Evolutionary conservation across 495 filamentous ascomycete genomes (phyloP), one percentile per base, ranked within the genome.

Genomic region (Chaetomidium leptoderma): DNA sequence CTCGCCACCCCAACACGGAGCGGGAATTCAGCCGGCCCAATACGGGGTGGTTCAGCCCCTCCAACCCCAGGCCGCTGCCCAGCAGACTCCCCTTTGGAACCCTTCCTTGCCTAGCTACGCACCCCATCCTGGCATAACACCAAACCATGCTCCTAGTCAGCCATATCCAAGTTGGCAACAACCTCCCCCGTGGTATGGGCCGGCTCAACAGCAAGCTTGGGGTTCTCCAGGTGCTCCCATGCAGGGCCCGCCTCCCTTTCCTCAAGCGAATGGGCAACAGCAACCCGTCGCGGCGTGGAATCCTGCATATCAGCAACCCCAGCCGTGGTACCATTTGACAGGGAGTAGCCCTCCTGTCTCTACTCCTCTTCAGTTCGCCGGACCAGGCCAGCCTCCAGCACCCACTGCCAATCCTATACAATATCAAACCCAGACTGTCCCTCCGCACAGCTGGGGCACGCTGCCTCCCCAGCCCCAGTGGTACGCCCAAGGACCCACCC

Each of bases 81-180:
- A 53, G n/a, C 50, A 53, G 14, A 0, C 35, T 1, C 14, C 26
- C 33, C 11, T 23, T 27, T 52, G 49, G 49, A 9, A 26, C 0
- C 11, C 44, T 3, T 5, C 47, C 17, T 6, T 19, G 30, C 6
- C 47, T 6, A 23, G 19, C 47, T 9, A 10, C 1, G 32, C 32
- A 21, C 6, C 47, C 8, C 13, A 50, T 14, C 33, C 32, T 14
- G 47, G 17, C 30, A 9, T 32, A 1, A 19, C 16, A 2, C 23
- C 33, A 3, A 6, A 14, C 6, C 49, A 29, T 3, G 26, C 16
- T 3, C 23, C 33, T 9, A 6, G 14, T 13, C 49, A 29, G 23
- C 49, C 13, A 16, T 13, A n/a, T 2, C 10, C 47, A n/a, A 36
- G 10, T 26, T 52, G 49, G 49, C 49, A 52, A 10, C 49, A 52